A percentile compares a stretch with the other conserved stretches of the same genome.
Conservation (phyloP, 495 filamentous ascomycete genomes). For the Hypoxylon fragiforme region DNA sequence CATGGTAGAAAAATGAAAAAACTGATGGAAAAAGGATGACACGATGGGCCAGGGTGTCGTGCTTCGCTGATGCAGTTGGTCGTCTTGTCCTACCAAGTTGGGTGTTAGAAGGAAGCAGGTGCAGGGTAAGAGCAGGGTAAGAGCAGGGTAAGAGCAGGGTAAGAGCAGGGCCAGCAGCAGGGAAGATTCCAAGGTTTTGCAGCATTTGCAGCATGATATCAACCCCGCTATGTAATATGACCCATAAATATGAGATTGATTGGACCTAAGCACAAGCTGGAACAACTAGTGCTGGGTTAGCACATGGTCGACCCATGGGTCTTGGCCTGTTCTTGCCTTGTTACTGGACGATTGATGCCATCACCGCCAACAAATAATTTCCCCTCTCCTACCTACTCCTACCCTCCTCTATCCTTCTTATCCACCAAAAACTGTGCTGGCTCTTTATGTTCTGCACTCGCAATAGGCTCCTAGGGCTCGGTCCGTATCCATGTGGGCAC, state of each 20-base stretch:
- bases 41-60: constrained; percentile 34
- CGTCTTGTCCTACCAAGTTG: constrained; percentile 14
- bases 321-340: neutral
- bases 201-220: constrained; percentile 12
- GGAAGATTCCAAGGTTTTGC: constrained; percentile 15
- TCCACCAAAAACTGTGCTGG: constrained; percentile 24
- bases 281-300: neutral
- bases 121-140: too few species aligned
- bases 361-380: constrained; percentile 19
- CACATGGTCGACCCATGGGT: neutral
- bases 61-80: constrained; percentile 29
- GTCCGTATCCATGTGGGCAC: constrained; percentile 30
- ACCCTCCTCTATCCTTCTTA: constrained; percentile 5
- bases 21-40: constrained; percentile 19
- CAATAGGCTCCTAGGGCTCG: constrained; percentile 33
- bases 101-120: too few species aligned
- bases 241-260: constrained; percentile 13
- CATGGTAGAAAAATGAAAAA: neutral
- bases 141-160: too few species aligned
- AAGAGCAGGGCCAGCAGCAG: too few species aligned
- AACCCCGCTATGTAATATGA: constrained; percentile 21
- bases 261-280: constrained; percentile 2
- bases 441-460: constrained; percentile 23
- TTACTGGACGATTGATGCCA: constrained; percentile 2
- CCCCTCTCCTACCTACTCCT: constrained; percentile 10